Evolutionary conservation across 2,329 filamentous ascomycete species (phyloP), one percentile per base, ranked within the genome.

Genomic region (Xylariales sp.): DNA sequence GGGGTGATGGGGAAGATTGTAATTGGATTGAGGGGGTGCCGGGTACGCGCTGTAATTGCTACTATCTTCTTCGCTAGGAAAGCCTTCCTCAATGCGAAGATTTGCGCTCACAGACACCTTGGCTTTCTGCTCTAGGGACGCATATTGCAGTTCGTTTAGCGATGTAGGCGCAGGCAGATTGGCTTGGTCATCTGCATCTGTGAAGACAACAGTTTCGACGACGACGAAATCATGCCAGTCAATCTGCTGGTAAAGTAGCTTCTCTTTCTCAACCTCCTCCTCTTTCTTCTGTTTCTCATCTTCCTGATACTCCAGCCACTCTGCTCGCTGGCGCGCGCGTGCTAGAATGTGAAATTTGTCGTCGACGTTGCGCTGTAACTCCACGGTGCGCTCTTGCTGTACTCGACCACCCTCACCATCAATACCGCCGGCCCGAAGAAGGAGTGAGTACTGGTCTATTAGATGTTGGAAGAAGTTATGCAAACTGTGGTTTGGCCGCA

Each of bases 191-290:
- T 98, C 93, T 27, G 79, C 77, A 50, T 95, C 90, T 41, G 81
- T 89, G 61, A 98, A 98, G 13, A 88, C 73, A 38, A 98, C 90
- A 1, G 90, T 96, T 63, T 96, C 93, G 30, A 96, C 89, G 15
- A 98, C 85, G 23, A 91, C 83, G 53, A 98, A 98, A 58, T 97
- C 91, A 56, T 95, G 88, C 93, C 93, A 98, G 62, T 98, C 93
- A 46, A 98, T 93, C 52, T 93, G 85, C 1, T 85, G 85, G 61
- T 93, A 81, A 38, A 79, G 71, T 16, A 74, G 66, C 53, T 83
- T 82, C 60, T 95, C 87, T 54, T 88, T 81, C 56, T 94, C 86
- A 28, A 84, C 85, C 46, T 90, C 81, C 54, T 94, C 88, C 54
- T 95, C 89, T 56, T 90, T 89, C 70, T 90, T 87, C 51, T 83